Base-by-base conservation (phyloP, 2,329 filamentous ascomycete genomes). In the Monosporascus sp. region DNA sequence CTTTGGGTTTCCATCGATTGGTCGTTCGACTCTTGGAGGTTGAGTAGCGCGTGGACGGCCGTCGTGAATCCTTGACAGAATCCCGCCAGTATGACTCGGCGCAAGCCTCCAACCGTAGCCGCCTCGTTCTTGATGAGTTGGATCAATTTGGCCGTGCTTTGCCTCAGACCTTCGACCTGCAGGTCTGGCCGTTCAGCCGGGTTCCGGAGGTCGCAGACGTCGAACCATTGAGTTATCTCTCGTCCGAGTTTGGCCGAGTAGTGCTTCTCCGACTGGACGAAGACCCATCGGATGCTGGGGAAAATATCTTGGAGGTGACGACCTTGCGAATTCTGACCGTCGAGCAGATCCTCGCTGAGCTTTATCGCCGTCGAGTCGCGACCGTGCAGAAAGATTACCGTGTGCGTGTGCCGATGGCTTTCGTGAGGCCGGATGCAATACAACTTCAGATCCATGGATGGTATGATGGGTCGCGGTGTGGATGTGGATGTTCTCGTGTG, bases 211-310 rank as follows among this genome's bases (percentile, higher is more conserved):
- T 74, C 73, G 67, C 69, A 76, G 20, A 79, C 70, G 57, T 82
- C 77, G 61, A 81, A 82, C 79, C 78, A 82, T 59, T 79, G 75
- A 8, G 70, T 67, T 48, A 59, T 52, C 7, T 61, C 56, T 16
- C 67, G 61, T 43, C 61, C 54, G 44, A 61, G 51, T 48, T 59
- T 50, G 50, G 69, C 66, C 48, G 63, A 57, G 48, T 64, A 49
- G 46, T 64, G 60, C 38, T 64, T 22, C 5, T 70, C 71, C 2
- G 76, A 74, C 50, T 72, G 69, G 9, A 77, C 76, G 51, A 80
- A 81, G 7, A 81, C 75, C 73, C 76, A 80, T 51, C 73, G 71
- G 59, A 79, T 69, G 5, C 71, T 69, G 5, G 78, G 76, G 37
- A 79, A 74, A 8, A 64, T 60, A 4, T 74, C 67, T 24, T 63